phyloP scores from a whole-genome alignment of 805 yeast genomes.

The Yamadazyma ubonensis region DNA sequence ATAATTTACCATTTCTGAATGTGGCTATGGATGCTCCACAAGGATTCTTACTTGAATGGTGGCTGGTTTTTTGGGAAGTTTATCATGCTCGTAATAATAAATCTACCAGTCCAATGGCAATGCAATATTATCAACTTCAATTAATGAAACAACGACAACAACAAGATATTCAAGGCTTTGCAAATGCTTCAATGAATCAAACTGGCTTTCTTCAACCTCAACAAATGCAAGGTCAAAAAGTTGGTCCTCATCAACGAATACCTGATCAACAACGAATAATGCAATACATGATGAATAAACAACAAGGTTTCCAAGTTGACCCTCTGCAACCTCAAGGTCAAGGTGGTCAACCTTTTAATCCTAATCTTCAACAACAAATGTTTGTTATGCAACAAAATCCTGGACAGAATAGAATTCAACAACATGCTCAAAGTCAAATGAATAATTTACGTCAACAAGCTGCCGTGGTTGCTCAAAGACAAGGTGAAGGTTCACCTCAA shows the following conservation, averaged over 20 bases:
- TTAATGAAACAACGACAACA: slow-evolving; percentile 59
- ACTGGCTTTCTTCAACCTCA: slow-evolving; percentile 10
- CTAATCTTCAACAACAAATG: slow-evolving; percentile 26
- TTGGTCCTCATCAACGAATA: slow-evolving; percentile 4
- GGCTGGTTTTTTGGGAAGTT: slow-evolving; percentile 95
- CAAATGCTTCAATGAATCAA: background rate
- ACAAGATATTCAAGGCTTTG: slow-evolving; percentile 23
- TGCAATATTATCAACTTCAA: slow-evolving; percentile 68
- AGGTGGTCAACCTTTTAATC: slow-evolving; percentile 6
- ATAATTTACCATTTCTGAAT: slow-evolving; percentile 48
- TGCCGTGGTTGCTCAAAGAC: slow-evolving; percentile 26
- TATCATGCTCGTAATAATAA: slow-evolving; percentile 76
- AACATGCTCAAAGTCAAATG: slow-evolving; percentile 51
- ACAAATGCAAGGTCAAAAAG: background rate
- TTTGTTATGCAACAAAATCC: slow-evolving; percentile 27
- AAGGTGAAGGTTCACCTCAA: slow-evolving; percentile 15
- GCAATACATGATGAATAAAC: slow-evolving; percentile 20
- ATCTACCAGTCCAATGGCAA: slow-evolving; percentile 53
- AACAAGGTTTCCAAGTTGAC: slow-evolving; percentile 17
- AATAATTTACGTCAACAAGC: slow-evolving; percentile 48
- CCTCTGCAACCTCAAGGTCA: slow-evolving; percentile 8
- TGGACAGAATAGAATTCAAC: slow-evolving; percentile 35
- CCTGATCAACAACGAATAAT: slow-evolving; percentile 16
- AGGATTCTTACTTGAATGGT: slow-evolving; percentile 90
- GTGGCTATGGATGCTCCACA: slow-evolving; percentile 79